Evolutionary conservation across 2,329 filamentous ascomycete genomes (phyloP).

Genomic region (Bimuria novae-zelandiae): DNA sequence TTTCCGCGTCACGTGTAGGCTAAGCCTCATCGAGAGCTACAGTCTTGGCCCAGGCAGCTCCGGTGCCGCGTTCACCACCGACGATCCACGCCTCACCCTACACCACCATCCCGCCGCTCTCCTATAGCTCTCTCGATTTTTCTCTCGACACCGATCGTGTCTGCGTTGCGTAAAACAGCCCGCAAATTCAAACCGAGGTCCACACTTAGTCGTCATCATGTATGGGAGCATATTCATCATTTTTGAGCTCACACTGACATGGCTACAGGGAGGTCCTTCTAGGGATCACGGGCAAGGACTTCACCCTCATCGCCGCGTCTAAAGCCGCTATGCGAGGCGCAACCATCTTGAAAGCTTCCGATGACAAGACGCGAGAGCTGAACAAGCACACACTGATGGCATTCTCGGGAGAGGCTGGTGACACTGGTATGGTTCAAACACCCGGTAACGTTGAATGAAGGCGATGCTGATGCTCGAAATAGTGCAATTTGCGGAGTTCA

Average conservation of each 20-base stretch:
- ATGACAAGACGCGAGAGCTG: slow-evolving; percentile 93
- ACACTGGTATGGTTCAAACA: slow-evolving; percentile 69
- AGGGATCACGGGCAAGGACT: slow-evolving; percentile 98
- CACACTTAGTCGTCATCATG: slow-evolving; percentile 34
- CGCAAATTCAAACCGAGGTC: slow-evolving; percentile 6
- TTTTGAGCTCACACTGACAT: slow-evolving; percentile 19
- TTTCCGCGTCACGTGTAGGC: not conserved
- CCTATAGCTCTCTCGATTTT: not conserved
- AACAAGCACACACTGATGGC: slow-evolving; percentile 96
- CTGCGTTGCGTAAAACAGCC: not conserved
- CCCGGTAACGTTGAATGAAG: not conserved
- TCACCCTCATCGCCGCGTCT: slow-evolving; percentile 94
- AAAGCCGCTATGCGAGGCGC: slow-evolving; percentile 98
- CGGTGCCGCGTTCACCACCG: slow-evolving; percentile 18
- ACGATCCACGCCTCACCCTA: slow-evolving; percentile 1
- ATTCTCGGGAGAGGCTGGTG: slow-evolving; percentile 93
- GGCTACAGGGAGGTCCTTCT: slow-evolving; percentile 89
- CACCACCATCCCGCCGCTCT: not conserved
- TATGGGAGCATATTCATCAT: slow-evolving; percentile 21
- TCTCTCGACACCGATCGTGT: not conserved
- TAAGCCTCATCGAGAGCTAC: not conserved
- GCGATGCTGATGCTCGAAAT: slow-evolving; percentile 19
- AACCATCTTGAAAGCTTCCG: slow-evolving; percentile 89
- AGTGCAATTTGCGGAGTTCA: slow-evolving; percentile 99
- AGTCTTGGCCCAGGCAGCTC: slow-evolving; percentile 18